These are phyloP conservation scores for Lentinula lateritia DNA, from an alignment of 768 basidiomycete genomes.

Conservation along the genomic window DNA sequence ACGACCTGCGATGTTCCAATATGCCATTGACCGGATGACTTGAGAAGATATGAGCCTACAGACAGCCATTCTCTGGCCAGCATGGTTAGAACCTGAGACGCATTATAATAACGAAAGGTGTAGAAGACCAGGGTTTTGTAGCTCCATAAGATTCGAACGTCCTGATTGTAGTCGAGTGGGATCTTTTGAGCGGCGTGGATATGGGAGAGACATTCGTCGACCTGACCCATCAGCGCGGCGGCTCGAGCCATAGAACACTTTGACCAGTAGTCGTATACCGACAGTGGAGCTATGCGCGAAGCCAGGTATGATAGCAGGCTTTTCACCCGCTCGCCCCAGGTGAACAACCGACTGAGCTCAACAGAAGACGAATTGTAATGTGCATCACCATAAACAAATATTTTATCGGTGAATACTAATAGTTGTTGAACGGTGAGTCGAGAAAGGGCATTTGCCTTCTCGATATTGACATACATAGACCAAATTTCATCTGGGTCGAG, in stretches of 20 bases:
- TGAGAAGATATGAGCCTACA: slow-evolving; percentile 14
- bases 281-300: slow-evolving; percentile 15
- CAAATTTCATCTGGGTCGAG: slow-evolving; percentile 36
- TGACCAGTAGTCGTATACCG: slow-evolving; percentile 14
- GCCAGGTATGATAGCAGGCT: slow-evolving; percentile 23
- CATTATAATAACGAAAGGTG: slow-evolving; percentile 25
- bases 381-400: slow-evolving; percentile 20
- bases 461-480: slow-evolving; percentile 27
- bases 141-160: slow-evolving; percentile 17
- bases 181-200: slow-evolving; percentile 19
- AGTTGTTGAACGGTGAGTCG: slow-evolving; percentile 8
- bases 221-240: slow-evolving; percentile 30
- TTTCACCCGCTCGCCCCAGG: slow-evolving; percentile 33
- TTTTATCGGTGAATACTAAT: slow-evolving; percentile 18
- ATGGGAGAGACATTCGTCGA: slow-evolving; percentile 25
- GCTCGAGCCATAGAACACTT: slow-evolving; percentile 25
- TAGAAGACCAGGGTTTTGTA: slow-evolving; percentile 34
- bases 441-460: slow-evolving; percentile 6
- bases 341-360: slow-evolving; percentile 17
- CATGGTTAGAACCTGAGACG: slow-evolving; percentile 29
- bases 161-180: slow-evolving; percentile 16
- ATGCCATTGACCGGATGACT: slow-evolving; percentile 12
- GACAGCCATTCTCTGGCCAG: slow-evolving; percentile 32
- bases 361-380: slow-evolving; percentile 9
- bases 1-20: background rate